These are phyloP conservation scores for Cucurbita moschata DNA, from an alignment of 306 rosid genomes.

Conservation along the genomic window DNA sequence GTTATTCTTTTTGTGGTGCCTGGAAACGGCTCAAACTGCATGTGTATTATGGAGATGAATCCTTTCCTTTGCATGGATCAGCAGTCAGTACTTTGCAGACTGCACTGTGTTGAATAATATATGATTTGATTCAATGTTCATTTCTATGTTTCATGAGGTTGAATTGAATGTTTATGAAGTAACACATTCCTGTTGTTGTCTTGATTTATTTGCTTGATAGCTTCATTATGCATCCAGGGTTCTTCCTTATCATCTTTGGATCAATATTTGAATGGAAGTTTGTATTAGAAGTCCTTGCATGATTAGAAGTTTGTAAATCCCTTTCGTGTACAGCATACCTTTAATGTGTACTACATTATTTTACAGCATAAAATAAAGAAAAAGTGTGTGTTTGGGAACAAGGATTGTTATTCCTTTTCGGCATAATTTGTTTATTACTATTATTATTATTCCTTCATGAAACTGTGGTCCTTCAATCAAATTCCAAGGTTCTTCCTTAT, in stretches of 20 bases:
- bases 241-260: background rate
- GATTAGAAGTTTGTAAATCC: background rate
- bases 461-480: background rate
- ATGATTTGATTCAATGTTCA: background rate
- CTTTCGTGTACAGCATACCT: too few relatives aligned
- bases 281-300: background rate
- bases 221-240: background rate
- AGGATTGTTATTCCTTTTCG: background rate
- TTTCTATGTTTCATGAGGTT: background rate
- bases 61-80: background rate
- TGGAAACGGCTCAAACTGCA: background rate
- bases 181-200: background rate
- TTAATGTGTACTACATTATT: too few relatives aligned
- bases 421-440: background rate
- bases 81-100: background rate
- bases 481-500: background rate
- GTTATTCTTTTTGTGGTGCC: slow-evolving; percentile 8
- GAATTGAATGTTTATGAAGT: background rate
- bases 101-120: slow-evolving; percentile 1
- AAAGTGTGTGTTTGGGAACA: background rate
- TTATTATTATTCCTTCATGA: background rate
- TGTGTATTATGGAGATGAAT: slow-evolving; percentile 1
- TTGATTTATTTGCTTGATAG: background rate
- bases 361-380: background rate
- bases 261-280: background rate